A percentile compares a stretch with the other conserved stretches of the same genome.
phyloP scores from a whole-genome alignment of 2,329 filamentous ascomycete genomes.

The Penicillium sp. region DNA sequence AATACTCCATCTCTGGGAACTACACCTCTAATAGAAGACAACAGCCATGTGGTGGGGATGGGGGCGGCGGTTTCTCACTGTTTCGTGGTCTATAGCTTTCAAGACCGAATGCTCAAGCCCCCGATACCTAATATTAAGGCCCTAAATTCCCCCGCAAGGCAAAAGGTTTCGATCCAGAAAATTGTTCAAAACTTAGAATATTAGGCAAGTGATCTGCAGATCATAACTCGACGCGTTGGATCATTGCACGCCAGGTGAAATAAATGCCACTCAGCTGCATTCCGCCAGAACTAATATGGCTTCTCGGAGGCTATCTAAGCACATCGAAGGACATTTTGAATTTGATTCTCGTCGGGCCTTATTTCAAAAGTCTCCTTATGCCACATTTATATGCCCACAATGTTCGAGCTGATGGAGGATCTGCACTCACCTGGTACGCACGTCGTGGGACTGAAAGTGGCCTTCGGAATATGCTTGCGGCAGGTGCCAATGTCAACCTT shows the following conservation, averaged over 20 bases:
- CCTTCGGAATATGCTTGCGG: conserved; percentile 13
- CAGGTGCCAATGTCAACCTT: conserved; percentile 13
- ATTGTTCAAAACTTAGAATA: too few species aligned
- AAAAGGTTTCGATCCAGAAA: too few species aligned
- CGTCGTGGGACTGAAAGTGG: conserved; percentile 10
- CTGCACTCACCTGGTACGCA: conserved; percentile 16
- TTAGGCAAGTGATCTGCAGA: too few species aligned
- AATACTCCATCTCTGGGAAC: too few species aligned
- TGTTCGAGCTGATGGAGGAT: conserved; percentile 11
- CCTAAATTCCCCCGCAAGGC: too few species aligned
- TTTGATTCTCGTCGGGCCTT: not conserved
- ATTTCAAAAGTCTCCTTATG: conserved; percentile 8
- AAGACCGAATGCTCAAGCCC: too few species aligned
- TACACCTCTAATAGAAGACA: too few species aligned
- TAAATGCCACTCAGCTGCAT: not conserved
- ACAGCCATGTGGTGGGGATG: too few species aligned
- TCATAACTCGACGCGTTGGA: too few species aligned
- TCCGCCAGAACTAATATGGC: not conserved
- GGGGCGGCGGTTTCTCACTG: too few species aligned
- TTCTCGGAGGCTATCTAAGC: not conserved
- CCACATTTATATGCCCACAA: conserved; percentile 4
- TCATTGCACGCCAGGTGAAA: not conserved
- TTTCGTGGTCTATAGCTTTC: too few species aligned
- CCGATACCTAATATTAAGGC: too few species aligned
- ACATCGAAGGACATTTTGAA: not conserved